Evolutionary conservation across 2,329 filamentous ascomycete genomes (phyloP), one percentile per base, ranked within the genome.

Genomic region (Botrytis elliptica): DNA sequence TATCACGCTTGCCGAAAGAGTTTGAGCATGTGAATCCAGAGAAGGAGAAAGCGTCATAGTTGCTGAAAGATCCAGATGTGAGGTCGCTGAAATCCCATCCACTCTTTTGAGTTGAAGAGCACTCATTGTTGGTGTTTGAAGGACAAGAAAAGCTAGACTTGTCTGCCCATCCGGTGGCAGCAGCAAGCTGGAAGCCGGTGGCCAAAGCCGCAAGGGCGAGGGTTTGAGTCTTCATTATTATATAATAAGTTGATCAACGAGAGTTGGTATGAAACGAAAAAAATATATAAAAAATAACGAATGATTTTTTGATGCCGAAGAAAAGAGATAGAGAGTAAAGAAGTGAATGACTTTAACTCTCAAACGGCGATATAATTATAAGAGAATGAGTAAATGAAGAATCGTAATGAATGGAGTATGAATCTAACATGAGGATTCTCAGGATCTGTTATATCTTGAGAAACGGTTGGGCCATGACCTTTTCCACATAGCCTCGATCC

Each of bases 41-140:
- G 86, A 94, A 95, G 75, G 86, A 84, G 83, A 95, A 93, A 80
- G 90, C 92, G 70, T 88, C 89, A 82, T 94, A 97, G 78, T 82
- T 84, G 76, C 82, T 83, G 83, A 97, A 90, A 25, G 81, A 79
- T 63, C 93, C 93, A 52, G 84, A 77, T 76, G 82, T 78, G 38
- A 97, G 86, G 76, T 88, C 88, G 40, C 83, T 83, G 88, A 92
- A 98, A 85, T 91, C 85, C 82, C 92, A 96, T 68, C 94, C 94
- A 36, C 80, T 77, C 76, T 87, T 83, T 84, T 97, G 93, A 77
- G 90, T 83, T n/a, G 87, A 82, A 74, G 88, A 89, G 84, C 95
- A 98, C 79, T 91, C 84, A 85, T 96, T 96, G 85, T 93, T 85
- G 80, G 88, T 89, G 86, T 93, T 94, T 74, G 85, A 84, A 20